Conservation (phyloP, 805 yeast species). For the Metschnikowia proteae region DNA sequence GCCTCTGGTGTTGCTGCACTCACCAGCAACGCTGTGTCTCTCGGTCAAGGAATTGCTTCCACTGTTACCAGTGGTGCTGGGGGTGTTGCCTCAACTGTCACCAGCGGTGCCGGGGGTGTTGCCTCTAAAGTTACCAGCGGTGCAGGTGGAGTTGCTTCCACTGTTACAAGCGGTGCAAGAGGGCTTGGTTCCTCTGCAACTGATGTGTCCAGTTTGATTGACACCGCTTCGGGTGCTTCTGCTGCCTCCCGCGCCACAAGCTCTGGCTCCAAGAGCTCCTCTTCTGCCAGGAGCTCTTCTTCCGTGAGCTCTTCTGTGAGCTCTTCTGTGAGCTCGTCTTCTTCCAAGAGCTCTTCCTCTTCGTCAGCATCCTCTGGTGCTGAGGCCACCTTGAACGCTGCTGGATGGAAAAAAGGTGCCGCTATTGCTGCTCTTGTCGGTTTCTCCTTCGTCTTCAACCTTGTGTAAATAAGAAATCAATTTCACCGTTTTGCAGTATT, state of each 20-base stretch:
- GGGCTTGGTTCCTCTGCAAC: constrained; percentile 11
- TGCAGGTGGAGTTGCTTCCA: constrained; percentile 6
- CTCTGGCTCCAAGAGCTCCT: constrained; percentile 8
- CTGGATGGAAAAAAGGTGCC: constrained; percentile 37
- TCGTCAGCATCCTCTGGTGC: constrained; percentile 18
- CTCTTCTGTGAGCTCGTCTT: not conserved
- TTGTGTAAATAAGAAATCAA: not conserved
- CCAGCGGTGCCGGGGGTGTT: constrained; percentile 7
- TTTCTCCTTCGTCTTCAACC: constrained; percentile 30
- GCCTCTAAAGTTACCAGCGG: constrained; percentile 9
- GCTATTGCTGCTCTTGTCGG: constrained; percentile 37
- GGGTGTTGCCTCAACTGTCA: constrained; percentile 9
- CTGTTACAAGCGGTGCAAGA: constrained; percentile 13
- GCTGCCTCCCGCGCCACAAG: constrained; percentile 14
- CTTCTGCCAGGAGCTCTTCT: constrained; percentile 2
- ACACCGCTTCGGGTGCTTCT: constrained; percentile 1
- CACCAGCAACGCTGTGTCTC: constrained; percentile 1
- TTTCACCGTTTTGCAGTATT: not conserved
- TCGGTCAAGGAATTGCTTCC: constrained; percentile 1
- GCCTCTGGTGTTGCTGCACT: constrained; percentile 7
- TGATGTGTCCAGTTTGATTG: constrained; percentile 12
- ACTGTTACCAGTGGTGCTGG: constrained; percentile 14
- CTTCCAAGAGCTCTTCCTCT: constrained; percentile 10
- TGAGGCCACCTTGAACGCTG: constrained; percentile 18
- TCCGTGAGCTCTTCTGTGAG: constrained; percentile 2